phyloP scores from a whole-genome alignment of 148 eudicot genomes.

The Talinum fruticosum region DNA sequence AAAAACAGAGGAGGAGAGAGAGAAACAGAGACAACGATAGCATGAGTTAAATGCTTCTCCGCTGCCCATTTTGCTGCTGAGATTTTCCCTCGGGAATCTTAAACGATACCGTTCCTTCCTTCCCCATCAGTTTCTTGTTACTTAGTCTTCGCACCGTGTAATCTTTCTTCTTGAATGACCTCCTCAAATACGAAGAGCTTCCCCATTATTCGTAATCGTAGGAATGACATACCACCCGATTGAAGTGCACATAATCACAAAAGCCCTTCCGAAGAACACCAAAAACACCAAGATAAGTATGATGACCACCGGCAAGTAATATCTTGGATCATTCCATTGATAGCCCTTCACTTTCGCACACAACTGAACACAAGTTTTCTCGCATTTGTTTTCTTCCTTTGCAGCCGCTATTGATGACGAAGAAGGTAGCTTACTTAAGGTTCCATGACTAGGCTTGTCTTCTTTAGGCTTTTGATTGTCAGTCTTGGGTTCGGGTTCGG shows the following conservation, averaged over 20 bases:
- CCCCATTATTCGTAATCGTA: slow-evolving; percentile 11
- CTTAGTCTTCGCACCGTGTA: slow-evolving; percentile 11
- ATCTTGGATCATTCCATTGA: slow-evolving; percentile 10
- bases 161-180: slow-evolving; percentile 29
- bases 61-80: background rate
- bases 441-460: background rate
- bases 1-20: background rate
- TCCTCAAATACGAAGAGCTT: background rate
- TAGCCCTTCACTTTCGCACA: background rate
- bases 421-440: background rate
- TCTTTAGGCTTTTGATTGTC: background rate
- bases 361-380: background rate
- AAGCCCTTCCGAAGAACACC: slow-evolving; percentile 31
- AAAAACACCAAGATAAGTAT: slow-evolving; percentile 26
- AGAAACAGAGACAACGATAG: background rate
- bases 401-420: slow-evolving; percentile 6
- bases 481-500: background rate
- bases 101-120: slow-evolving; percentile 22
- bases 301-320: slow-evolving; percentile 17
- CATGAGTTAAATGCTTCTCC: slow-evolving; percentile 7
- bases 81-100: slow-evolving; percentile 4
- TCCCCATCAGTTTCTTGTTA: slow-evolving; percentile 14
- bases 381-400: background rate
- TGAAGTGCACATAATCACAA: slow-evolving; percentile 40
- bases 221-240: slow-evolving; percentile 44